Conservation (phyloP, 495 filamentous ascomycete species). For the Penicillium canariense region DNA sequence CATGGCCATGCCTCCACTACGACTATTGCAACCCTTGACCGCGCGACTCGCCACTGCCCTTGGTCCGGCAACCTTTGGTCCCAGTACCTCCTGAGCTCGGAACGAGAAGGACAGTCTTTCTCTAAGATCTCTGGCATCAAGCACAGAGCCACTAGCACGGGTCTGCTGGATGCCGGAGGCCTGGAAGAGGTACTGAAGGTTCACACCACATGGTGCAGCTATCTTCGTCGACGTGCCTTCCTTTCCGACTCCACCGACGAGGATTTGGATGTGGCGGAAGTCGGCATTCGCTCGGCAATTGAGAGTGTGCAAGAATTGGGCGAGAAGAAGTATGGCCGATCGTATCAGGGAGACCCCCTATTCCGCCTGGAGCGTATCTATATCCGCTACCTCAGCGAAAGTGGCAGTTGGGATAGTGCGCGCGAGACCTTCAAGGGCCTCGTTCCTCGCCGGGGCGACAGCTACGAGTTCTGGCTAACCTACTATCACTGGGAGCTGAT, state of each 20-base stretch:
- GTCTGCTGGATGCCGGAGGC: slow-evolving; percentile 68
- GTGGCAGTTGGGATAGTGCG: slow-evolving; percentile 63
- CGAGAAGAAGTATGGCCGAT: slow-evolving; percentile 68
- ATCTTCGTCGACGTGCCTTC: slow-evolving; percentile 80
- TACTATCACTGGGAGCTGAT: slow-evolving; percentile 91
- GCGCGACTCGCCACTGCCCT: slow-evolving; percentile 83
- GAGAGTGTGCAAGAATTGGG: slow-evolving; percentile 80
- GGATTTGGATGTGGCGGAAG: slow-evolving; percentile 85
- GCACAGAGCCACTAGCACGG: slow-evolving; percentile 82
- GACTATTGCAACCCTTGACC: slow-evolving; percentile 58
- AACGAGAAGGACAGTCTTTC: slow-evolving; percentile 70
- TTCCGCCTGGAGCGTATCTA: slow-evolving; percentile 88
- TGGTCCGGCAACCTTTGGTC: slow-evolving; percentile 93
- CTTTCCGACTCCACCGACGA: slow-evolving; percentile 75
- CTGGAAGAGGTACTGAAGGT: slow-evolving; percentile 86
- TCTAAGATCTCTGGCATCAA: slow-evolving; percentile 85
- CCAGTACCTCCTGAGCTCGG: slow-evolving; percentile 77
- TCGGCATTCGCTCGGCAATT: slow-evolving; percentile 79
- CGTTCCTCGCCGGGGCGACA: slow-evolving; percentile 62
- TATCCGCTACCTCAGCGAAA: slow-evolving; percentile 84
- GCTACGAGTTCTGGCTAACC: slow-evolving; percentile 88
- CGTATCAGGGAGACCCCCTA: slow-evolving; percentile 77
- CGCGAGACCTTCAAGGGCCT: slow-evolving; percentile 74
- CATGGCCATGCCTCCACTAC: slow-evolving; percentile 35
- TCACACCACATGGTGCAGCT: slow-evolving; percentile 90